Percentiles rank a stretch among this genome's conserved stretches.
phyloP scores from a whole-genome alignment of 208 protist species.

The Leishmania major region DNA sequence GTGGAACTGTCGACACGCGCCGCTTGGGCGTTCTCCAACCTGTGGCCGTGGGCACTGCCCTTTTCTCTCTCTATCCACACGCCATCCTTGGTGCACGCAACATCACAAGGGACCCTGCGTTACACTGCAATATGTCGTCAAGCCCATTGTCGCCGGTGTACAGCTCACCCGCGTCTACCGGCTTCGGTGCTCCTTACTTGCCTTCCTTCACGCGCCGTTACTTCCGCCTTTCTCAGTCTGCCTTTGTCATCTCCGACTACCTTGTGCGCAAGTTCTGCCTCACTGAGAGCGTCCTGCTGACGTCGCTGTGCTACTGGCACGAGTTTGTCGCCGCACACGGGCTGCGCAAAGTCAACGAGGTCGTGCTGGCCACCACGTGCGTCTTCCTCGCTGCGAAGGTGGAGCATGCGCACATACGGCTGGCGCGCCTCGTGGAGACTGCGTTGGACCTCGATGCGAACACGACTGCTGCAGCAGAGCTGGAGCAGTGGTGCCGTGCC shows the following conservation, averaged over 20 bases:
- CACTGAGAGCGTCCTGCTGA: conserved; percentile 60
- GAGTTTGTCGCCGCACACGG: conserved; percentile 74
- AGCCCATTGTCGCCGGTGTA: conserved; percentile 27
- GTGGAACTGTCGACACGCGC: not conserved
- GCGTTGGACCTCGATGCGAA: conserved; percentile 62
- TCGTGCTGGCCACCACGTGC: conserved; percentile 75
- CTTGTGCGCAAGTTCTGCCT: conserved; percentile 62
- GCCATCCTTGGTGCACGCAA: not conserved
- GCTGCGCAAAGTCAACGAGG: conserved; percentile 55
- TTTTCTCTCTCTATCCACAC: not conserved
- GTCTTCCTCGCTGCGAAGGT: conserved; percentile 88
- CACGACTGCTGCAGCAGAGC: conserved; percentile 27
- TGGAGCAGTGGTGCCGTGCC: conserved; percentile 55
- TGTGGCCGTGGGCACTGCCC: too few species aligned
- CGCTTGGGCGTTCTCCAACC: not conserved
- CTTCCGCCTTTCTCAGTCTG: conserved; percentile 49
- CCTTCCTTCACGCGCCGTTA: conserved; percentile 58
- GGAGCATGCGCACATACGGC: conserved; percentile 80
- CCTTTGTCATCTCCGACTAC: conserved; percentile 75
- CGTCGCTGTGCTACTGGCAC: conserved; percentile 87
- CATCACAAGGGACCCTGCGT: not conserved
- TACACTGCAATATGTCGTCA: conserved; percentile 13
- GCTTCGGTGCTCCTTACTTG: conserved; percentile 30
- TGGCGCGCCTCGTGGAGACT: conserved; percentile 53
- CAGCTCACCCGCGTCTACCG: conserved; percentile 24